Evolutionary conservation across 129 eudicot species (phyloP).

Genomic region (Artemisia argyi): DNA sequence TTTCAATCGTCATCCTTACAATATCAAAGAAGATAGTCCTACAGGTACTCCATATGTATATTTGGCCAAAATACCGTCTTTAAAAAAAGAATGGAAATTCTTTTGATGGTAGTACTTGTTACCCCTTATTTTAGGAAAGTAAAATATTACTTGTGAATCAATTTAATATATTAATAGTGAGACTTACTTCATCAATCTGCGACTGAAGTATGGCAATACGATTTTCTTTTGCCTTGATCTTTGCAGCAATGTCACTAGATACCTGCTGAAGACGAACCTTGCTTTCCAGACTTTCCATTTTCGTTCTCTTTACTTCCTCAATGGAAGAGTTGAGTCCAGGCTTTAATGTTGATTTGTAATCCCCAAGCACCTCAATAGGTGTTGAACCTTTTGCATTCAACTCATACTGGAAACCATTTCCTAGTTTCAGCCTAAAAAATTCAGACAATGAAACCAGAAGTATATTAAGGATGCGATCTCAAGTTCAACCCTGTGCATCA

Average conservation of each 20-base stretch:
- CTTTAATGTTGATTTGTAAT: slow-evolving; percentile 66
- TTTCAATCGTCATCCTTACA: too few species aligned
- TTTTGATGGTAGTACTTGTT: too few species aligned
- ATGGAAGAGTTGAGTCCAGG: slow-evolving; percentile 61
- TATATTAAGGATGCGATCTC: too few species aligned
- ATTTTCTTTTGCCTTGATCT: slow-evolving; percentile 51
- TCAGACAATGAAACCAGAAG: too few species aligned
- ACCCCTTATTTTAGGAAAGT: too few species aligned
- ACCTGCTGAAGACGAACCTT: slow-evolving; percentile 69
- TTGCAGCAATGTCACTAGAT: slow-evolving; percentile 58
- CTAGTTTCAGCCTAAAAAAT: too few species aligned
- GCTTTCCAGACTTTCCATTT: slow-evolving; percentile 70
- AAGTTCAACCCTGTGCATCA: too few species aligned
- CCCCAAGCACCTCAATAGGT: slow-evolving; percentile 77
- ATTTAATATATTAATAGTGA: not conserved
- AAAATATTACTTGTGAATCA: not conserved
- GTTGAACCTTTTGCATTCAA: slow-evolving; percentile 3
- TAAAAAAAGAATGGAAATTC: too few species aligned
- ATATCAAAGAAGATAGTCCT: too few species aligned
- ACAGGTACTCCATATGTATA: too few species aligned
- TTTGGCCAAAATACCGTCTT: too few species aligned
- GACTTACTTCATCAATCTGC: slow-evolving; percentile 68
- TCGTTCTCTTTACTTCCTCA: slow-evolving; percentile 62
- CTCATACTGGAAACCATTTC: too few species aligned
- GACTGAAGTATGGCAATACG: slow-evolving; percentile 58